Percentiles rank a stretch among this genome's conserved stretches.
Conservation (phyloP, 2,329 filamentous ascomycete species). For the Zymoseptoria tritici region DNA sequence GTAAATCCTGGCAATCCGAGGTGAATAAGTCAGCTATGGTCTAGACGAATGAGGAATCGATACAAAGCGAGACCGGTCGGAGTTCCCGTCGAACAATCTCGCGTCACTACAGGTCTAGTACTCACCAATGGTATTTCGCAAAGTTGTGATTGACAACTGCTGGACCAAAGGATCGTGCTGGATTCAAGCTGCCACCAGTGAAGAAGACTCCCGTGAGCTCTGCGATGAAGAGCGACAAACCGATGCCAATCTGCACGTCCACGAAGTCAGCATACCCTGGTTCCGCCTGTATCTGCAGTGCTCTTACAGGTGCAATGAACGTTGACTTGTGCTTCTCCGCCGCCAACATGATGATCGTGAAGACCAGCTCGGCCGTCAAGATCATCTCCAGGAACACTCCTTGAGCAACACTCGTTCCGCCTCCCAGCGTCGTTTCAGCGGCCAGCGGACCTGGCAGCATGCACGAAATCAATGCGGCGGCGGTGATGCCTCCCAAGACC, state of each 20-base stretch:
- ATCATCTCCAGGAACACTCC: conserved; percentile 36
- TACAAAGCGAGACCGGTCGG: too few species aligned
- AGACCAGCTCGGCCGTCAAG: conserved; percentile 33
- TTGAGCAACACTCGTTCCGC: conserved; percentile 29
- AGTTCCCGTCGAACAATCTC: not conserved
- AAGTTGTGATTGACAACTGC: conserved; percentile 23
- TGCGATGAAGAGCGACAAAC: conserved; percentile 38
- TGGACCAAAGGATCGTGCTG: conserved; percentile 26
- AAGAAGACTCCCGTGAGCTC: conserved; percentile 31
- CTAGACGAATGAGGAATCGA: too few species aligned
- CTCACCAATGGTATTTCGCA: conserved; percentile 16
- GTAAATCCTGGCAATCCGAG: not conserved
- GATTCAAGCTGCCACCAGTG: conserved; percentile 4
- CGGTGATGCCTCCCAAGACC: conserved; percentile 30
- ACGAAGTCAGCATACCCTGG: not conserved
- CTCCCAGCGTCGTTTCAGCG: conserved; percentile 28
- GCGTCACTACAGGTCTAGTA: conserved; percentile 11
- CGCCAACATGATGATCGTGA: conserved; percentile 31
- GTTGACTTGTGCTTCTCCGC: conserved; percentile 35
- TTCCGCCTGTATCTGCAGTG: not conserved
- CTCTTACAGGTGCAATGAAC: conserved; percentile 32
- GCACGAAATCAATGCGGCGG: conserved; percentile 27
- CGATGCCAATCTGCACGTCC: conserved; percentile 38
- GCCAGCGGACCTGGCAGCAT: conserved; percentile 32
- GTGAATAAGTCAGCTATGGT: too few species aligned